These are phyloP conservation scores for Artemisia annua DNA, from an alignment of 129 eudicot genomes.

Conservation along the genomic window DNA sequence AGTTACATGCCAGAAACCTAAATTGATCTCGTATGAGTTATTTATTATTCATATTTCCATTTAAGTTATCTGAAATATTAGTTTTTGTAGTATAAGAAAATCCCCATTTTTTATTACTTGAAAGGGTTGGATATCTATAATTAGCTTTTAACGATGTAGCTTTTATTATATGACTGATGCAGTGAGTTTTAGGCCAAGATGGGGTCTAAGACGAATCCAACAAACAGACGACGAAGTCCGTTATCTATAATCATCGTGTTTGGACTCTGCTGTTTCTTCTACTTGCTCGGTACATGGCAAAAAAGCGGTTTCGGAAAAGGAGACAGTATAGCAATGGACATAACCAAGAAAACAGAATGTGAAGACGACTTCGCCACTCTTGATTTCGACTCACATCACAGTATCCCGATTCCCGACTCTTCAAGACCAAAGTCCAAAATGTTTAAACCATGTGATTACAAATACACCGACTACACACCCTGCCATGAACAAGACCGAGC, in stretches of 20 bases:
- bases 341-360: slow-evolving; percentile 65
- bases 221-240: slow-evolving; percentile 59
- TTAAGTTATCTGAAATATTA: too few species aligned
- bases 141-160: background rate
- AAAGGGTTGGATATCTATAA: too few species aligned
- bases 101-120: background rate
- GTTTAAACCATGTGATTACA: slow-evolving; percentile 70
- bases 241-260: slow-evolving; percentile 68
- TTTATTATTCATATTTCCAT: slow-evolving; percentile 7
- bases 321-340: slow-evolving; percentile 64
- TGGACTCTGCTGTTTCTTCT: slow-evolving; percentile 87
- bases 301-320: slow-evolving; percentile 92
- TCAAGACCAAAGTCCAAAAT: slow-evolving; percentile 64
- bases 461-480: slow-evolving; percentile 75
- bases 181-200: slow-evolving; percentile 42
- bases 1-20: background rate
- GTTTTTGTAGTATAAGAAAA: background rate
- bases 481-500: slow-evolving; percentile 96
- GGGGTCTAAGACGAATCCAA: slow-evolving; percentile 67
- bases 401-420: slow-evolving; percentile 45
- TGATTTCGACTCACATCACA: slow-evolving; percentile 77
- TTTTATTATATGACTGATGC: background rate
- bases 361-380: slow-evolving; percentile 49
- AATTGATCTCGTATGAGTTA: background rate
- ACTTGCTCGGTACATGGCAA: slow-evolving; percentile 94